Percentiles rank a stretch among this genome's conserved stretches.
Evolutionary conservation across 805 yeast species (phyloP).

Genomic region (Danielia oregonensis): DNA sequence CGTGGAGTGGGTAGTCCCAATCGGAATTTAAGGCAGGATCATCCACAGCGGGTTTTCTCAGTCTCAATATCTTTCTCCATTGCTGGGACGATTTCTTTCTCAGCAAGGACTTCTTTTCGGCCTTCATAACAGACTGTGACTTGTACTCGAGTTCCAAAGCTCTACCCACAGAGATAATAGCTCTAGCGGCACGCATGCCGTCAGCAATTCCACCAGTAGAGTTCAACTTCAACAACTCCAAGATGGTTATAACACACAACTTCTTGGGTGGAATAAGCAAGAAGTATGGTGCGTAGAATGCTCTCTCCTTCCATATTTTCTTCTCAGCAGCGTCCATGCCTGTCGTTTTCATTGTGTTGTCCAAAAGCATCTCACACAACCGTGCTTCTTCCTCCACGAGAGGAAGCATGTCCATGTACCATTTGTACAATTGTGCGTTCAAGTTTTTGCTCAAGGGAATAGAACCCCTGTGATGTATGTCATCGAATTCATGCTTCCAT

Average conservation of each 20-base stretch:
- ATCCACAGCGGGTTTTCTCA: slow-evolving; percentile 4
- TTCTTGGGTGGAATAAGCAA: slow-evolving; percentile 72
- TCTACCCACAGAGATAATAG: slow-evolving; percentile 75
- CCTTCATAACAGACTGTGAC: slow-evolving; percentile 58
- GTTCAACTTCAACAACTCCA: slow-evolving; percentile 72
- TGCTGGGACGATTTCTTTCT: slow-evolving; percentile 45
- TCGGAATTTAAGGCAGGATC: slow-evolving; percentile 13
- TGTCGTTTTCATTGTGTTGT: slow-evolving; percentile 10
- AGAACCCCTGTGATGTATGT: slow-evolving; percentile 55
- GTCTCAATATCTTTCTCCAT: slow-evolving; percentile 42
- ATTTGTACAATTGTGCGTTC: slow-evolving; percentile 74
- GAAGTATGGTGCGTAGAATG: slow-evolving; percentile 74
- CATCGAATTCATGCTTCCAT: slow-evolving; percentile 84
- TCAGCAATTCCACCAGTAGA: slow-evolving; percentile 72
- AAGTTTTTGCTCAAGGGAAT: slow-evolving; percentile 53
- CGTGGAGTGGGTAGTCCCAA: slow-evolving; percentile 27
- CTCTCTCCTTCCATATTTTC: slow-evolving; percentile 38
- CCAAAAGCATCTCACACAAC: slow-evolving; percentile 46
- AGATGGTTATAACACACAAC: slow-evolving; percentile 76
- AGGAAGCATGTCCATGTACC: slow-evolving; percentile 77
- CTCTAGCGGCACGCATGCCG: slow-evolving; percentile 82
- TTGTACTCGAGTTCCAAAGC: slow-evolving; percentile 83
- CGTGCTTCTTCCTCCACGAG: slow-evolving; percentile 62
- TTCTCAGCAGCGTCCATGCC: slow-evolving; percentile 11
- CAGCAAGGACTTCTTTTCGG: slow-evolving; percentile 50